Evolutionary conservation across 768 basidiomycete species (phyloP).

Genomic region (Imleria badia): DNA sequence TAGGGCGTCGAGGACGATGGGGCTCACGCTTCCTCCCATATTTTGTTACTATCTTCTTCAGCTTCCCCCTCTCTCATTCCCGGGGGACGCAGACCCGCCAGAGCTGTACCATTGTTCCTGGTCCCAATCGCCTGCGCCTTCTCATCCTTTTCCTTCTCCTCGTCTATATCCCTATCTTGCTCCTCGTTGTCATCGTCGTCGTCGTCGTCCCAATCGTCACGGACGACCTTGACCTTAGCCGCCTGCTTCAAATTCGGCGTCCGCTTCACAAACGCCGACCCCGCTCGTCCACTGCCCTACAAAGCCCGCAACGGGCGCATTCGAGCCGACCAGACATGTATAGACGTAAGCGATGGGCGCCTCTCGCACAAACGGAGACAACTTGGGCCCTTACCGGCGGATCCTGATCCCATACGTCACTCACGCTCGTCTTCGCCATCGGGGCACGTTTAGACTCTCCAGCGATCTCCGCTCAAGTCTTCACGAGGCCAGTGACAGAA

Average conservation of each 20-base stretch:
- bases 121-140: neutral
- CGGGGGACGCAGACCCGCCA: neutral
- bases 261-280: neutral
- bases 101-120: neutral
- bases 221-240: conserved; percentile 19
- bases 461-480: neutral
- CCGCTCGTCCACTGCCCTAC: conserved; percentile 6
- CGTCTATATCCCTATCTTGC: neutral
- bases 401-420: conserved; percentile 20
- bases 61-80: neutral
- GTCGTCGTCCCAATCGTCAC: conserved; percentile 62
- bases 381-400: conserved; percentile 11
- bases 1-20: neutral
- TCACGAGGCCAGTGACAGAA: neutral
- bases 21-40: conserved; percentile 74
- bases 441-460: neutral
- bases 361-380: neutral
- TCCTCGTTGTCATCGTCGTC: conserved; percentile 37
- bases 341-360: conserved; percentile 16
- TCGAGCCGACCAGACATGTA: neutral
- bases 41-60: conserved; percentile 39
- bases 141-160: too few relatives aligned
- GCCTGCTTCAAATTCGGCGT: neutral
- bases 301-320: neutral
- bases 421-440: conserved; percentile 16